These are phyloP conservation scores for Ceratocystis smalleyi DNA, from an alignment of 2,329 filamentous ascomycete genomes.

Conservation along the genomic window DNA sequence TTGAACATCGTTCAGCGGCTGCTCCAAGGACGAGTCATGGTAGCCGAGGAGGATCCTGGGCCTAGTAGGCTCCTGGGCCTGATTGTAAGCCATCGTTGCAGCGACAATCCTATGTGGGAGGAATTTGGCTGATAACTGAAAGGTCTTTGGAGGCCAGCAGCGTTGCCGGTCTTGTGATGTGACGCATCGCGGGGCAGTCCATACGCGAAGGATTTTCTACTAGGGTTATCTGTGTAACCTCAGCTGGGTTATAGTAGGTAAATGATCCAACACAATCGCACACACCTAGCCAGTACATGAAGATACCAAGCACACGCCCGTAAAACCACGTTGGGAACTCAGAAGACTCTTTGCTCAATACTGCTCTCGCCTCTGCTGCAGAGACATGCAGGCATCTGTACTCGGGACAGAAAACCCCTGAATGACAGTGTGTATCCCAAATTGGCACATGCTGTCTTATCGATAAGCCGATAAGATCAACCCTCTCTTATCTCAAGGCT, in stretches of 20 bases:
- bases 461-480: constrained; percentile 11
- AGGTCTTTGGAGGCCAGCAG: neutral
- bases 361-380: too few relatives aligned
- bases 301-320: too few relatives aligned
- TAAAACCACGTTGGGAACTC: too few relatives aligned
- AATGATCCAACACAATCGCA: neutral
- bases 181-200: constrained; percentile 4
- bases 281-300: too few relatives aligned
- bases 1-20: constrained; percentile 47
- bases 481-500: constrained; percentile 12
- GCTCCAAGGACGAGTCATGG: constrained; percentile 49
- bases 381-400: neutral
- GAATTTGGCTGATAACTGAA: neutral
- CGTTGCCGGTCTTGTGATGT: neutral
- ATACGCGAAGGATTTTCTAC: neutral
- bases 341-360: too few relatives aligned
- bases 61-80: neutral
- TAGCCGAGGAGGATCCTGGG: constrained; percentile 36
- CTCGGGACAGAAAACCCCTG: neutral
- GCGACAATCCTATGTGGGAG: neutral
- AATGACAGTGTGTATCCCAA: neutral
- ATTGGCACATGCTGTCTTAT: neutral
- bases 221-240: constrained; percentile 1
- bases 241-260: neutral
- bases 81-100: constrained; percentile 1